Evolutionary conservation across 2,329 filamentous ascomycete species (phyloP).

Genomic region (Rhynchosporium agropyri): DNA sequence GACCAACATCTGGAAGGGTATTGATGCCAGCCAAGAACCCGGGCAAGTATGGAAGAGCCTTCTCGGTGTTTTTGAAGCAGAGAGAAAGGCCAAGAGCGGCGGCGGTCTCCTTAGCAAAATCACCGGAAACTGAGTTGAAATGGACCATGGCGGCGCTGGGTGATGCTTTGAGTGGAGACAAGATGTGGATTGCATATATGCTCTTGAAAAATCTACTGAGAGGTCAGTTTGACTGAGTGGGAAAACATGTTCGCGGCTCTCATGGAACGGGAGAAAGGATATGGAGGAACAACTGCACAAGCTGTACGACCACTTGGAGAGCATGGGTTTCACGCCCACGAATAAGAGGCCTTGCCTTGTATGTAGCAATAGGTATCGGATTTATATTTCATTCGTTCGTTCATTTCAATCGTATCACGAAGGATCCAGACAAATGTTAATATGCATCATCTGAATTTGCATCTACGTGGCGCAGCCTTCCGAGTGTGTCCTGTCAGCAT

Average conservation of each 20-base stretch:
- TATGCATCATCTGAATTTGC: conserved; percentile 12
- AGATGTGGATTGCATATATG: conserved; percentile 39
- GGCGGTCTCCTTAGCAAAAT: conserved; percentile 42
- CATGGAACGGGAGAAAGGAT: conserved; percentile 15
- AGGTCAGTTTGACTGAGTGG: conserved; percentile 27
- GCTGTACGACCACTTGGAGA: conserved; percentile 37
- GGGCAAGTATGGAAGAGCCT: conserved; percentile 94
- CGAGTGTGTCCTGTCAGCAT: background rate
- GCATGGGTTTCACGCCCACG: conserved; percentile 35
- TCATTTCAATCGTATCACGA: conserved; percentile 21
- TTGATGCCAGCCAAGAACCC: conserved; percentile 95
- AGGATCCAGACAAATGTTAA: conserved; percentile 19
- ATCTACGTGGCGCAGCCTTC: background rate
- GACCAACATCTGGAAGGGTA: conserved; percentile 92
- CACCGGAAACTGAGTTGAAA: conserved; percentile 35
- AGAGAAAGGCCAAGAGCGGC: conserved; percentile 47
- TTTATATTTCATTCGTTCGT: conserved; percentile 11
- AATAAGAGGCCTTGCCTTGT: conserved; percentile 30
- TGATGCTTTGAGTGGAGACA: background rate
- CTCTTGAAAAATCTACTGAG: conserved; percentile 34
- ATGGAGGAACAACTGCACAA: conserved; percentile 28
- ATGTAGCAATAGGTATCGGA: conserved; percentile 37
- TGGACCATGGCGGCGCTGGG: conserved; percentile 14
- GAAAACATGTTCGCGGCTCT: conserved; percentile 32
- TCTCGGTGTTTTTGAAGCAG: conserved; percentile 77